Conservation (phyloP, 176 grass and related monocot genomes). For the Cenchrus purpureus region DNA sequence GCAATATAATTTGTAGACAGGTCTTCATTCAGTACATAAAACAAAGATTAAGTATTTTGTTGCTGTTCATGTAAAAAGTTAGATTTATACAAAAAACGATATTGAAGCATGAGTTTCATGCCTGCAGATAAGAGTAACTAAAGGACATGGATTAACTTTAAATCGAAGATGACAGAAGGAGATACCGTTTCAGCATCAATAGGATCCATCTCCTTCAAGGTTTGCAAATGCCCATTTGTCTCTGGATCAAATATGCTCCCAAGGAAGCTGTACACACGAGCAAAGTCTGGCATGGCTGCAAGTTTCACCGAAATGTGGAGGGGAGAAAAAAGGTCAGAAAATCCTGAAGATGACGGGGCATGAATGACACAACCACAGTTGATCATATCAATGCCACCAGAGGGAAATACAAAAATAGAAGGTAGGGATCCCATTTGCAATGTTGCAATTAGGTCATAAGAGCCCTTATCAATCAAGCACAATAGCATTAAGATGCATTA, state of each 20-base stretch:
- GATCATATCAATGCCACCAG: background rate
- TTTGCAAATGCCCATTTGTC: conserved; percentile 69
- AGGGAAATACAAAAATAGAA: background rate
- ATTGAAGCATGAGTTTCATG: background rate
- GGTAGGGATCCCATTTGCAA: background rate
- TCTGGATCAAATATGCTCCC: conserved; percentile 89
- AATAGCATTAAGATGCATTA: background rate
- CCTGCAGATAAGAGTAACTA: conserved; percentile 10
- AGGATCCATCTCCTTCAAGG: conserved; percentile 83
- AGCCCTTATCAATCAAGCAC: conserved; percentile 1
- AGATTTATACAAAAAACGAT: background rate
- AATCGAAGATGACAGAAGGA: conserved; percentile 35
- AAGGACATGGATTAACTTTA: background rate
- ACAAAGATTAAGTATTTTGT: conserved; percentile 15
- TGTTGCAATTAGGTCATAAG: background rate
- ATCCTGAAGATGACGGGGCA: background rate
- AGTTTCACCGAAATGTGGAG: conserved; percentile 15
- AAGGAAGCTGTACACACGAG: conserved; percentile 82
- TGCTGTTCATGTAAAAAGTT: background rate
- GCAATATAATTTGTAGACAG: background rate
- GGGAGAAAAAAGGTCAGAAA: background rate
- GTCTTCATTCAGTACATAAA: conserved; percentile 13
- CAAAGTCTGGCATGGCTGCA: conserved; percentile 78
- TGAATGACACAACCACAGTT: background rate
- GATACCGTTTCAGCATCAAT: conserved; percentile 89